phyloP scores from a whole-genome alignment of 108 stramenopile genomes.

The Fragilariopsis cylindrus region DNA sequence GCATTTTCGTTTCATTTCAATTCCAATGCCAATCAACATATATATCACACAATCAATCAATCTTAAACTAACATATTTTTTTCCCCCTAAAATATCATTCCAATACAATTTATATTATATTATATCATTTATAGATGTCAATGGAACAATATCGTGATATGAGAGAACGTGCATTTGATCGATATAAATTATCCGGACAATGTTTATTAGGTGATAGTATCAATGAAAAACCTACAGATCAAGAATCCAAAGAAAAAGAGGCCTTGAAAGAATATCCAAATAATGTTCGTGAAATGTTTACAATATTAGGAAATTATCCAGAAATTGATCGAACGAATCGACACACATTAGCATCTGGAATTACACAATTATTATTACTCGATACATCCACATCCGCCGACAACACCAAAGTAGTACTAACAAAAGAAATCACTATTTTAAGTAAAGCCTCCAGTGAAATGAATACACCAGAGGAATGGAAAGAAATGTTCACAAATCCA shows the following conservation, averaged over 20 bases:
- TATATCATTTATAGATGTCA: constrained; percentile 20
- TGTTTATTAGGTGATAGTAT: constrained; percentile 30
- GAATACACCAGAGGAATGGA: constrained; percentile 41
- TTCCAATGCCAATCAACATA: neutral
- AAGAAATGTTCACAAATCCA: constrained; percentile 39
- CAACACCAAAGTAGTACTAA: neutral
- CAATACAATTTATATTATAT: neutral
- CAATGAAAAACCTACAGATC: constrained; percentile 36
- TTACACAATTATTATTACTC: constrained; percentile 20
- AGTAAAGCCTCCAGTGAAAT: constrained; percentile 29
- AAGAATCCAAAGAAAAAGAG: constrained; percentile 39
- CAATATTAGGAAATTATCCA: constrained; percentile 38
- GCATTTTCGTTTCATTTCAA: no score
- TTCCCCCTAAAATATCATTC: neutral
- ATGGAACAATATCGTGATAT: constrained; percentile 51
- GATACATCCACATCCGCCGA: constrained; percentile 1
- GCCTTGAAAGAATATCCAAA: constrained; percentile 19
- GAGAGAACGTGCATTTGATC: constrained; percentile 46
- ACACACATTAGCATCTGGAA: constrained; percentile 35
- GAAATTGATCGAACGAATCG: constrained; percentile 44
- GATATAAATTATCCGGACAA: constrained; percentile 38
- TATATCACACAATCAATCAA: neutral
- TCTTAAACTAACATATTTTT: neutral
- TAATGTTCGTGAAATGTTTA: constrained; percentile 39
- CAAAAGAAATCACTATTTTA: constrained; percentile 39